Percentiles rank a stretch among this genome's conserved stretches.
Conservation (phyloP, 1,284 basidiomycete genomes). For the Cerrena zonata region DNA sequence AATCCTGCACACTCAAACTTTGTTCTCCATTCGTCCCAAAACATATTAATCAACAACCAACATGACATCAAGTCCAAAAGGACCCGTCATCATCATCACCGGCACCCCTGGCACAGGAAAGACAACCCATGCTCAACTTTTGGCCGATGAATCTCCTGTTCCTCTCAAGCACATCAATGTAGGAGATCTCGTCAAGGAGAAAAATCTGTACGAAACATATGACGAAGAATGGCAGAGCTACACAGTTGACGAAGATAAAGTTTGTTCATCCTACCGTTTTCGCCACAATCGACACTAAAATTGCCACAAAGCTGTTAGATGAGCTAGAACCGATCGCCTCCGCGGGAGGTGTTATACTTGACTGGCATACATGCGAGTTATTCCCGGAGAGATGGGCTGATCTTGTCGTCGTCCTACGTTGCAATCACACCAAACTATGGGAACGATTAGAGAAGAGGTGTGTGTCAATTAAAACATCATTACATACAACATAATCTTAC, state of each 20-base stretch:
- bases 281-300: constrained; percentile 3
- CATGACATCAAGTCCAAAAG: constrained; percentile 21
- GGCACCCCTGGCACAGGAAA: constrained; percentile 87
- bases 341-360: constrained; percentile 80
- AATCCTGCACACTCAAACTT: not conserved
- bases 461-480: constrained; percentile 22
- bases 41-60: constrained; percentile 2
- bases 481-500: not conserved
- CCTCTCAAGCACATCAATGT: constrained; percentile 83
- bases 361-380: constrained; percentile 94
- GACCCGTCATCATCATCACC: constrained; percentile 89
- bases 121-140: constrained; percentile 81
- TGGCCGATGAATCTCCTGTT: constrained; percentile 61
- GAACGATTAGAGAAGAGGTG: constrained; percentile 89
- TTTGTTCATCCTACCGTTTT: constrained; percentile 8
- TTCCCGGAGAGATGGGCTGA: constrained; percentile 98
- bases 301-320: constrained; percentile 64
- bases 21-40: too few relatives aligned
- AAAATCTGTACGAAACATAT: constrained; percentile 77
- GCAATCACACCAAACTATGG: constrained; percentile 88
- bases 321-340: constrained; percentile 73
- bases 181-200: constrained; percentile 83
- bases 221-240: constrained; percentile 94
- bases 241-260: constrained; percentile 93
- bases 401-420: constrained; percentile 90